Base-by-base conservation (phyloP, 129 eudicot genomes). In the Artemisia tridentata region DNA sequence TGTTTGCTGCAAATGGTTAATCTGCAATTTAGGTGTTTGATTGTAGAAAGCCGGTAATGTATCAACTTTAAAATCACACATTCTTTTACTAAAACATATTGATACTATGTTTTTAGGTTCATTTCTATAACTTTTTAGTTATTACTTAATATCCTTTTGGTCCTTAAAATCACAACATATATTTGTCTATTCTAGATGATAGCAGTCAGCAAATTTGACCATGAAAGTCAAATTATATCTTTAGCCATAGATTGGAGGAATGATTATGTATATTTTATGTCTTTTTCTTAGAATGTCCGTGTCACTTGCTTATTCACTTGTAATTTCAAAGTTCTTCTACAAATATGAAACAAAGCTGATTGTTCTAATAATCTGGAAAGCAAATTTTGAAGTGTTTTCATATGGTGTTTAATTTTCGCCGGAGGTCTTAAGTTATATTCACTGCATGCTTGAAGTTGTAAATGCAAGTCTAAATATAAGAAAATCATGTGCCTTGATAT, bases 1-100 rank as follows among this genome's bases (percentile, higher is more conserved):
- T 27, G 74, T 34, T 78, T 67, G 49, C 63, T 70, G 71, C 64
- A 55, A 69, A 57, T 69, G 70, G 46, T 69, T 73, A 63, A 5
- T 63, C 11, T 61, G 62, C 61, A 72, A 29, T 67, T 67, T 49
- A 67, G 6, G 74, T 55, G 74, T 20, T 71, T 58, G 20, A n/a
- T 58, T 58, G 16, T 19, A 8, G 5, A 60, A 60, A 59, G 13
- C 54, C 23, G 62, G 46, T 63, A 0, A 60, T 48, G 49, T 19
- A 73, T 41, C 8, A 10, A 46, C 34, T 46, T n/a, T 19, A 10
- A 23, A 61, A 23, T 71, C 43, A 18, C 6, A 29, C 15, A 52
- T 52, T 56, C 51, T 17, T 69, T 69, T 54, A 34, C 31, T 3
- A 27, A 27, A 27, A 27, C 31, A 27, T 3, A 27, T 27, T 27